phyloP scores from a whole-genome alignment of 2,329 filamentous ascomycete genomes.

The Leptodontidium sp. region DNA sequence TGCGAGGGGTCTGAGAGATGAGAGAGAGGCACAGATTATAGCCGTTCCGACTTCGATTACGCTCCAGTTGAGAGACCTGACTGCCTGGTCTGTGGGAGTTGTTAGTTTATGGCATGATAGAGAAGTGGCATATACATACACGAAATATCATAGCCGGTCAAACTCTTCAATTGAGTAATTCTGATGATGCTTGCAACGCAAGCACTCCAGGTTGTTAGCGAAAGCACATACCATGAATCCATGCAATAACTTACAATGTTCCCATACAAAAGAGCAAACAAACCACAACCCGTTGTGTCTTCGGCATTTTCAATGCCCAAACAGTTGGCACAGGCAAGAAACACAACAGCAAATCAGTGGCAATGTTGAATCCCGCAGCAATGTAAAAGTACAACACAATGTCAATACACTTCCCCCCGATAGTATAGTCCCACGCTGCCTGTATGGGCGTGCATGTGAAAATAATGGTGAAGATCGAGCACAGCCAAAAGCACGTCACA shows the following conservation, averaged over 20 bases:
- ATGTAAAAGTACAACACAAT: conserved; percentile 34
- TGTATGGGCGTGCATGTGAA: conserved; percentile 32
- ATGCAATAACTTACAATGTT: conserved; percentile 29
- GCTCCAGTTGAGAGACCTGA: conserved; percentile 47
- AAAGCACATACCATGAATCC: not conserved
- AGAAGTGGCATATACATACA: conserved; percentile 19
- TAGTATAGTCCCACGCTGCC: conserved; percentile 30
- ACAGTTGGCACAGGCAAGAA: conserved; percentile 31
- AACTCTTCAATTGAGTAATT: conserved; percentile 22
- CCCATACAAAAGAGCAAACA: conserved; percentile 31
- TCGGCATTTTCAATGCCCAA: conserved; percentile 32
- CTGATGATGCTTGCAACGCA: conserved; percentile 34
- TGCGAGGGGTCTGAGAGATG: conserved; percentile 50
- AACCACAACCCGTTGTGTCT: conserved; percentile 26
- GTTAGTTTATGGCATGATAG: not conserved
- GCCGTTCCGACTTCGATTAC: conserved; percentile 47
- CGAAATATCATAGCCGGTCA: conserved; percentile 26
- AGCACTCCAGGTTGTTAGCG: conserved; percentile 26
- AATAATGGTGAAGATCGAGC: conserved; percentile 33
- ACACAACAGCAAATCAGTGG: conserved; percentile 30
- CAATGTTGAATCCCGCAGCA: conserved; percentile 29
- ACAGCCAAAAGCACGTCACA: conserved; percentile 27
- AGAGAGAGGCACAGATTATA: conserved; percentile 53
- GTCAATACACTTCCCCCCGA: conserved; percentile 23
- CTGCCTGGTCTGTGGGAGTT: conserved; percentile 32